Evolutionary conservation across 31 red algal species (phyloP).

Genomic region (Asparagopsis taxiformis): DNA sequence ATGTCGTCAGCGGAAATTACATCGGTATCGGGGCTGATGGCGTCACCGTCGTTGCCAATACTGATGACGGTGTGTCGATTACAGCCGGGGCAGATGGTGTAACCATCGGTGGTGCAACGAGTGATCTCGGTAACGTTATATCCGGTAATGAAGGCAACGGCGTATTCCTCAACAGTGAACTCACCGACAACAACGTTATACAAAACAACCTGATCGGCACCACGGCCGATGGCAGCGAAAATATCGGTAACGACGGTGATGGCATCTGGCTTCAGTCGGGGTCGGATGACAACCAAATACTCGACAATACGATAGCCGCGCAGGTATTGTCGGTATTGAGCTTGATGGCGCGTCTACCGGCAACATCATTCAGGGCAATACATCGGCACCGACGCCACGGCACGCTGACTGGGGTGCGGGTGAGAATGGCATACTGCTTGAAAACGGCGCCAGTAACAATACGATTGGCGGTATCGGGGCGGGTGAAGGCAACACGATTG

Average conservation of each 20-base stretch:
- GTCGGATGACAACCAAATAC: neutral
- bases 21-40: neutral
- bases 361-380: conserved; percentile 13
- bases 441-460: neutral
- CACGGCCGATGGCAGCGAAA: neutral
- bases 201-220: conserved; percentile 4
- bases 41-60: neutral
- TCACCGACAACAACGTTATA: conserved; percentile 1
- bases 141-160: neutral
- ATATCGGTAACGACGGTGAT: neutral
- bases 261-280: neutral
- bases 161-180: neutral
- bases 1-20: too few species aligned
- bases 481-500: conserved; percentile 1
- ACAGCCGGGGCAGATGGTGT: neutral
- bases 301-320: neutral
- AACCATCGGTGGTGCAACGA: conserved; percentile 2
- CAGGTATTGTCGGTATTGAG: too few species aligned
- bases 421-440: neutral
- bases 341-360: too few species aligned
- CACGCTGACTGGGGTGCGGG: neutral
- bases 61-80: neutral
- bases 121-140: neutral
- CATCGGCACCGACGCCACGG: conserved; percentile 9
- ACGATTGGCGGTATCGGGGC: neutral